These are phyloP conservation scores for Daldinia loculata DNA, from an alignment of 495 filamentous ascomycete genomes.

Conservation along the genomic window DNA sequence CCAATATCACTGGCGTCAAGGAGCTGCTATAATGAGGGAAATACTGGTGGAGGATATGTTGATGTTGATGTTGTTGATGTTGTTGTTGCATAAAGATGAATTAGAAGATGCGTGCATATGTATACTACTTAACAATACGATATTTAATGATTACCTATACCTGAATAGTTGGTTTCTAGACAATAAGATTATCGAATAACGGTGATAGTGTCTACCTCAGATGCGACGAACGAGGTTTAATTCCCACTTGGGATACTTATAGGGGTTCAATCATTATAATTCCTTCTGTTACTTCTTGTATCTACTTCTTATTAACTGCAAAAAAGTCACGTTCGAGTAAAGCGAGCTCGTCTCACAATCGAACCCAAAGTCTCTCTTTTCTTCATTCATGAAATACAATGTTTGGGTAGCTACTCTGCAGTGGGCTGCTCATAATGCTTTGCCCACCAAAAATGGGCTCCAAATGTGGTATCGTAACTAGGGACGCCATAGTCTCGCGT, in stretches of 20 bases:
- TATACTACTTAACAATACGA: constrained; percentile 31
- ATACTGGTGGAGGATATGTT: background rate
- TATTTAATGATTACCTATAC: constrained; percentile 17
- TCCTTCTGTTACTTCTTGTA: background rate
- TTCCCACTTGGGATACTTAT: constrained; percentile 29
- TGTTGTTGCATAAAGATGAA: constrained; percentile 2
- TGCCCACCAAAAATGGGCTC: constrained; percentile 16
- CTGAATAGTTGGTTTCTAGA: background rate
- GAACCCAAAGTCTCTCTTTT: constrained; percentile 12
- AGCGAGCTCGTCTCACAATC: constrained; percentile 1
- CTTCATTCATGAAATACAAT: constrained; percentile 25
- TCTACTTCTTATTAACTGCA: background rate
- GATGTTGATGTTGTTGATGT: background rate
- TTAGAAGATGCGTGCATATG: constrained; percentile 7
- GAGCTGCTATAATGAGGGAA: background rate
- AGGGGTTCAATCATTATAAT: background rate
- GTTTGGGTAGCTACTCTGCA: constrained; percentile 26
- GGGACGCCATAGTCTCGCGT: background rate
- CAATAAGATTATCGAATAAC: background rate
- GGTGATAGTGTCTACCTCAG: background rate
- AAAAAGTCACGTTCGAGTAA: background rate
- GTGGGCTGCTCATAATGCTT: constrained; percentile 23
- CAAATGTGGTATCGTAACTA: constrained; percentile 13
- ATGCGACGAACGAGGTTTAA: background rate
- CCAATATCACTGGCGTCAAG: background rate